Evolutionary conservation across 768 basidiomycete species (phyloP), one percentile per base, ranked within the genome.

Genomic region (Mrakia frigida): DNA sequence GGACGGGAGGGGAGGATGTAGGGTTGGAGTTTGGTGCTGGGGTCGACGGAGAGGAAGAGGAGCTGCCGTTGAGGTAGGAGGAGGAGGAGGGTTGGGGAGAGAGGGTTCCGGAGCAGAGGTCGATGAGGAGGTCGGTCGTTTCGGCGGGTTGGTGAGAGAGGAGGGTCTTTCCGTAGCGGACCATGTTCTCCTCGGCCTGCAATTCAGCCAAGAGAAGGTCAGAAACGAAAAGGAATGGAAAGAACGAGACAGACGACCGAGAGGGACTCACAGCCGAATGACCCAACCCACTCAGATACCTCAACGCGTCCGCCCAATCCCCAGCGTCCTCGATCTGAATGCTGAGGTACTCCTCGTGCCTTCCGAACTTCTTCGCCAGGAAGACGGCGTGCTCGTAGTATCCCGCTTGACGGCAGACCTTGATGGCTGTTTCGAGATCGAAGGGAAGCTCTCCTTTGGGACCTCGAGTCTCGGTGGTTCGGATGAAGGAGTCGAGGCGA

Each of bases 321-420:
- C 88, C 89, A 0, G 90, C 89, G 84, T 98, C 97, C 83, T 98
- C 95, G 68, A 99, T 91, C 83, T 94, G 91, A 68, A 98, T 95
- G 76, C 92, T 86, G 56, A 99, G 83, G 83, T 94, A 98, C 79
- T 98, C 96, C 80, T 95, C 93, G 79, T 98, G 94, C 31, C 92
- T 85, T 41, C 90, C 89, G 83, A 94, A 98, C 81, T 93, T 92
- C 84, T 89, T 90, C 28, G 97, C 96, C 23, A 99, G 87, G 82
- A 95, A 98, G 0, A 90, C 89, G 0, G 96, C 96, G 81, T 98
- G 96, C 74, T 94, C 91, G 80, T 92, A 97, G 83, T 96, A 98
- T 0, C 94, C 93, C 1, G 94, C 96, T 83, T 98, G 96, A 37
- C 97, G 88, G 81, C 95, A 98, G 39, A 98, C 96, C 3, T 94